Base-by-base conservation (phyloP, 352 stramenopile species). In the Globisporangium paroecandrum region DNA sequence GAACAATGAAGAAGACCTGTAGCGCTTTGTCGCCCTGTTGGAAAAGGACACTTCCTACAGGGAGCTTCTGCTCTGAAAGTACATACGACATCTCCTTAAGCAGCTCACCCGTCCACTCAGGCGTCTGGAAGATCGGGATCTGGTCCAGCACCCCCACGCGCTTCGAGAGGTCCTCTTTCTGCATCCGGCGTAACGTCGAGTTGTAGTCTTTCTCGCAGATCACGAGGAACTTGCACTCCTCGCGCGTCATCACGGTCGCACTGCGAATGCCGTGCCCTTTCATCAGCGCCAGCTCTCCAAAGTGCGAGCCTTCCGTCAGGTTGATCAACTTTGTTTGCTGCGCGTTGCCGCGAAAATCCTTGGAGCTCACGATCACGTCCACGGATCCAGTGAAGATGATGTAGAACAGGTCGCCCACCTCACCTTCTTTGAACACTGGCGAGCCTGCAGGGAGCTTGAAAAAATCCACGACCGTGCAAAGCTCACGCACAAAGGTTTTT, bases 121-220 rank as follows among this genome's bases (percentile, higher is more conserved):
- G 78, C 1, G 79, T 89, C 70, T 93, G 85, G 38, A 93, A 91
- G 67, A 89, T 83, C 10, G 79, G 73, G 41, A 93, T 91, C 32
- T 81, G 69, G 68, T 90, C 82, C 4, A 93, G 61, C 32, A 88
- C 76, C 1, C 70, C 79, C 27, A 89, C 74, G 9, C 85, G 81
- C 55, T 84, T 83, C 8, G 73, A 62, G 58, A 91, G 75, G 61
- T 91, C 81, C 58, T 89, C 79, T 54, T 90, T 89, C 65, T 93
- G 85, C 77, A 90, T 81, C 0, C 82, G 76, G 0, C 82, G 76
- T 29, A 91, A 69, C 15, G 82, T 91, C 8, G 79, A 66, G 53
- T 89, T 91, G 72, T 93, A 91, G 69, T 93, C 85, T 9, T 80
- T 77, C 65, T 90, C 85, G 61, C 78, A 87, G 29, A 93, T 90